A percentile compares a stretch with the other conserved stretches of the same genome.
Evolutionary conservation across 345 rosid species (phyloP).

Genomic region (Sisymbrium irio): DNA sequence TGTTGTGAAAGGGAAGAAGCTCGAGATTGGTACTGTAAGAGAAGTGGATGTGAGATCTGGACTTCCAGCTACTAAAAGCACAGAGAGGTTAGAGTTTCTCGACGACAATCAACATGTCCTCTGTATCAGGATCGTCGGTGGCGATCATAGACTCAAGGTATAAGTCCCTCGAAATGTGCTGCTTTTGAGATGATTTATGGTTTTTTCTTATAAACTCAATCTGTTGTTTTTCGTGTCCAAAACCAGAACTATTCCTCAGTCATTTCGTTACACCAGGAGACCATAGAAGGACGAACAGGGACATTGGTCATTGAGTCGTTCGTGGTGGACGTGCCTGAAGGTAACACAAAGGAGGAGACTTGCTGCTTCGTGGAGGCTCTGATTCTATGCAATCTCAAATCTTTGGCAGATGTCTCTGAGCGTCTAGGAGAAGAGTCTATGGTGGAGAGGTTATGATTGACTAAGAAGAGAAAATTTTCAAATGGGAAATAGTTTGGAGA

Average conservation of each 20-base stretch:
- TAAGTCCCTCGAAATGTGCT: too few species aligned
- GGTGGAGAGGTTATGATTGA: constrained; percentile 9
- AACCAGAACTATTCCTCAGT: constrained; percentile 82
- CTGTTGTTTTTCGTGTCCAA: not conserved
- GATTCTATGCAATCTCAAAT: constrained; percentile 79
- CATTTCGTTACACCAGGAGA: constrained; percentile 82
- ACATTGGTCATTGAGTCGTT: constrained; percentile 80
- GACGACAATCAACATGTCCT: constrained; percentile 68
- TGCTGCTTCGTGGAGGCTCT: constrained; percentile 83
- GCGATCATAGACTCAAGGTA: constrained; percentile 78
- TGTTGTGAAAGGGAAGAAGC: constrained; percentile 50
- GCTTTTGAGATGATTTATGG: not conserved
- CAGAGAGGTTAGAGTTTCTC: constrained; percentile 66
- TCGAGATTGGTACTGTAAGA: constrained; percentile 67
- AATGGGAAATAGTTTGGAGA: not conserved
- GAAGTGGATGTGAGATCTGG: constrained; percentile 75
- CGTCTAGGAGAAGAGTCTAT: constrained; percentile 62
- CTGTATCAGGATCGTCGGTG: constrained; percentile 57
- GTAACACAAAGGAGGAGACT: constrained; percentile 93
- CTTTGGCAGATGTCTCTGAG: constrained; percentile 75
- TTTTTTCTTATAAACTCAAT: not conserved
- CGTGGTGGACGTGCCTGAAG: constrained; percentile 84
- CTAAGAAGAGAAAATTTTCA: not conserved
- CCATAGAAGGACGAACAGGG: constrained; percentile 73
- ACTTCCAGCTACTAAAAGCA: constrained; percentile 73